These are phyloP conservation scores for Amoebophrya sp. DNA, from an alignment of 169 alveolate species.

Conservation along the genomic window DNA sequence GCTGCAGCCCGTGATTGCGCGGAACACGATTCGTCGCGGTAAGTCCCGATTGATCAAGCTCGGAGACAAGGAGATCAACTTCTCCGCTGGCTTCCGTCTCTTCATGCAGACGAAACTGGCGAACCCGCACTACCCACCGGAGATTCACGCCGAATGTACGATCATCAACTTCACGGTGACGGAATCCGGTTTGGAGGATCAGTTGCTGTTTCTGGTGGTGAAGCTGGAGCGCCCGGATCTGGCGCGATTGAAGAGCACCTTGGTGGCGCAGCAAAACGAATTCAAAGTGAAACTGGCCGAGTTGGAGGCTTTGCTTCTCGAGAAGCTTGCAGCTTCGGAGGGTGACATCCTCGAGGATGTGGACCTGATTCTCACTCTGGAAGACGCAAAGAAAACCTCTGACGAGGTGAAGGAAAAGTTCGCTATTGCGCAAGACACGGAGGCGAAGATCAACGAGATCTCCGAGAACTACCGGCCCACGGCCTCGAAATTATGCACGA, in stretches of 20 bases:
- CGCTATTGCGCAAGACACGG: conserved; percentile 85
- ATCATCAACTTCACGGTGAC: conserved; percentile 90
- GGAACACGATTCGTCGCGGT: conserved; percentile 82
- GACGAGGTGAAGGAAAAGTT: conserved; percentile 85
- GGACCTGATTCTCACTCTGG: conserved; percentile 84
- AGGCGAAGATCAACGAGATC: conserved; percentile 80
- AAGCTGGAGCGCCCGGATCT: conserved; percentile 76
- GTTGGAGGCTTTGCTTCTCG: conserved; percentile 79
- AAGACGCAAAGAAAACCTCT: conserved; percentile 83
- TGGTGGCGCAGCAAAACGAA: conserved; percentile 86
- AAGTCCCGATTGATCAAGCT: conserved; percentile 71
- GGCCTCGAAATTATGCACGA: conserved; percentile 69
- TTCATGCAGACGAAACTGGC: conserved; percentile 85
- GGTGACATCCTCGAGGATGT: conserved; percentile 82
- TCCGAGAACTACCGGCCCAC: conserved; percentile 90
- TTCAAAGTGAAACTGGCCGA: conserved; percentile 84
- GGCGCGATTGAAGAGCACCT: conserved; percentile 55
- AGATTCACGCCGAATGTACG: conserved; percentile 87
- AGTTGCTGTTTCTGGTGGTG: conserved; percentile 83
- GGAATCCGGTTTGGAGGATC: conserved; percentile 85
- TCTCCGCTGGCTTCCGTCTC: conserved; percentile 73
- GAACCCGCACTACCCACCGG: conserved; percentile 94
- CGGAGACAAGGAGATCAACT: conserved; percentile 80
- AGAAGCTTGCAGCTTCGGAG: conserved; percentile 65
- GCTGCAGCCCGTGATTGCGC: conserved; percentile 82